Base-by-base conservation (phyloP, 2,329 filamentous ascomycete genomes). In the Botryotinia narcissicola region DNA sequence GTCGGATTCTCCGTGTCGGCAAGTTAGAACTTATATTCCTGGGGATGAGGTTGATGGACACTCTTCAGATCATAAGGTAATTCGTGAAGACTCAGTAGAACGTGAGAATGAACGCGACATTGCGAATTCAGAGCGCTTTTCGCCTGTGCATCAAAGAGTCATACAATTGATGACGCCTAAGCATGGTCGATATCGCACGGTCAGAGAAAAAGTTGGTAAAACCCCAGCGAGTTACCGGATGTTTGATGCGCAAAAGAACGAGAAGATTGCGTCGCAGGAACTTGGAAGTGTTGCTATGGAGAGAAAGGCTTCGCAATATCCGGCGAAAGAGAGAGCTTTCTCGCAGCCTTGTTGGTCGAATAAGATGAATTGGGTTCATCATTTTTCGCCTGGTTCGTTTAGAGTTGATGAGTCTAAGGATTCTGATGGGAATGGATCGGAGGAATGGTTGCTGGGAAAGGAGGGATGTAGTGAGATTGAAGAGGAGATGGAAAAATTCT, bases 21-120 rank as follows among this genome's bases (percentile, higher is more conserved):
- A 42, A 16, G 0, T 29, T 1, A 37, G 40, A 2, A 7, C 4
- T 6, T 1, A 14, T 22, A 4, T 29, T 9, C 3, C 48, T 25
- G 10, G 22, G 18, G 3, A 29, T 29, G 48, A 57, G 8, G 29
- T 22, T 42, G 4, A 22, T 9, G 35, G 40, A 9, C 9, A 20
- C 29, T 12, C 14, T 7, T n/a, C 9, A 16, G 1, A 3, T 42
- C 14, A 12, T 2, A 40, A 54, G 16, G 32, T 22, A 35, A 42
- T 5, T 40, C 37, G 16, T 20, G 16, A 32, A 44, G 61, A 63
- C 7, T 57, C 25, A 3, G 20, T 32, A 1, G 48, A 48, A n/a
- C 22, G 6, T 37, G 63, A 66, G 3, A 37, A 51, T n/a, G 63
- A 68, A 6, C 35, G 48, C 18, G 6, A 57, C 14, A 68, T 68